phyloP scores from a whole-genome alignment of 345 rosid genomes.

The Erysimum cheiranthoides region DNA sequence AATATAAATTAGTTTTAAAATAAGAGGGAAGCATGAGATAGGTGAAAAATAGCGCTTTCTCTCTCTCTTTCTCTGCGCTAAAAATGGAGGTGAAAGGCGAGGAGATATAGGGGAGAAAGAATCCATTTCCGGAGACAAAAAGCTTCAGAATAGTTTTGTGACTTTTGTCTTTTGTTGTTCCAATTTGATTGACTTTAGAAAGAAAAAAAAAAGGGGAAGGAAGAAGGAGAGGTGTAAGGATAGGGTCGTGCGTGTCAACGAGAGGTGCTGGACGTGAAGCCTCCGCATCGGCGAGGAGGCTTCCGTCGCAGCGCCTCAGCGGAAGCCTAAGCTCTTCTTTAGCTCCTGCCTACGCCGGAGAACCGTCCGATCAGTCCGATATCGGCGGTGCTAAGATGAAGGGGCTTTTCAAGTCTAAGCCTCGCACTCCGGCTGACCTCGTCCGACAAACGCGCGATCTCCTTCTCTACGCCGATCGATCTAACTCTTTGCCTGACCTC shows the following conservation, averaged over 20 bases:
- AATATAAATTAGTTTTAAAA: not conserved
- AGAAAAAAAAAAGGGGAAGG: not conserved
- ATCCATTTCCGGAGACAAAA: not conserved
- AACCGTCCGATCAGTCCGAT: conserved; percentile 44
- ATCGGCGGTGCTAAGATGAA: conserved; percentile 63
- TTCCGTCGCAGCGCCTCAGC: conserved; percentile 46
- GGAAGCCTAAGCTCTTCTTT: conserved; percentile 23
- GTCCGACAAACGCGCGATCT: conserved; percentile 93
- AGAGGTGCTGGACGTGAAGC: conserved; percentile 49
- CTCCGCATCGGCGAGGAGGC: conserved; percentile 49
- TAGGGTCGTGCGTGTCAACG: conserved; percentile 54
- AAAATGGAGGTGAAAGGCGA: conserved; percentile 43
- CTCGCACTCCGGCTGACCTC: conserved; percentile 82
- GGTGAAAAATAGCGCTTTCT: conserved; percentile 1
- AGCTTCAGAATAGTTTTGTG: not conserved
- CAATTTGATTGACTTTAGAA: not conserved
- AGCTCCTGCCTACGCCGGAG: conserved; percentile 30
- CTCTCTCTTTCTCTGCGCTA: conserved; percentile 21
- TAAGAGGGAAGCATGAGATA: conserved; percentile 9
- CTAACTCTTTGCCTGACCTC: conserved; percentile 45
- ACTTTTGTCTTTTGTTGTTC: not conserved
- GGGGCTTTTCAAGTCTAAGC: conserved; percentile 85
- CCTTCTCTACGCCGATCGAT: conserved; percentile 58
- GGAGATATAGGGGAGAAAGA: conserved; percentile 22
- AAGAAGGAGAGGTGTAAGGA: conserved; percentile 23